Evolutionary conservation across 2,329 filamentous ascomycete genomes (phyloP), one percentile per base, ranked within the genome.

Genomic region (Rhynchosporium graminicola): DNA sequence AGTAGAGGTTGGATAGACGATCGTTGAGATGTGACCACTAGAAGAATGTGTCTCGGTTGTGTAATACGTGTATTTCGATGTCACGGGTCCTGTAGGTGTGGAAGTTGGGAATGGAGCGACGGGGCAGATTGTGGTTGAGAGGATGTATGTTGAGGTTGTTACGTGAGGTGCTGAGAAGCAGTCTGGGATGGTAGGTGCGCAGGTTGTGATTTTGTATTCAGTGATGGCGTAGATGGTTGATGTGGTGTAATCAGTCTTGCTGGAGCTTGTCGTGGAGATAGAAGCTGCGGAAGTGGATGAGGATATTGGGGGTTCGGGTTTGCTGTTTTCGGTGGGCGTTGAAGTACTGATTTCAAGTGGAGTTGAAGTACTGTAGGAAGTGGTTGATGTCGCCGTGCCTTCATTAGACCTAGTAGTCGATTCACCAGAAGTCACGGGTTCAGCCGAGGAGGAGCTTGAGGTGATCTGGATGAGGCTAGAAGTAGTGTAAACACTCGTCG

Each of bases 161-260:
- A 48, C 15, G 12, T 60, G 51, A 28, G 42, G 55, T 20, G 12
- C 29, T 12, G 45, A 43, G 8, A 70, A 70, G 64, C 72, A 73
- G 45, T 72, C 63, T 20, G 70, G 70, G 4, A 73, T 69, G 7
- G 66, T 67, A 2, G 64, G 64, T 1, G 70, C 65, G 57, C 71
- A 73, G 3, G 65, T 64, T 10, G 68, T 72, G 51, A 73, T 62
- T 2, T 71, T 73, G 33, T 70, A 64, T 15, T 78, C 71, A 3
- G 75, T 73, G 55, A 82, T 84, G 62, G 77, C 78, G 77, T 77
- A 82, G 72, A 84, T 73, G 48, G 82, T 82, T 2, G 80, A 80
- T 61, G 67, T 68, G 56, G 77, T 69, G 45, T 69, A 70, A 33
- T 28, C 45, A 15, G 31, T 10, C n/a, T 28, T 38, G 56, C 43